These are phyloP conservation scores for Globisporangium acanthophoron DNA, from an alignment of 352 stramenopile species.

Conservation along the genomic window DNA sequence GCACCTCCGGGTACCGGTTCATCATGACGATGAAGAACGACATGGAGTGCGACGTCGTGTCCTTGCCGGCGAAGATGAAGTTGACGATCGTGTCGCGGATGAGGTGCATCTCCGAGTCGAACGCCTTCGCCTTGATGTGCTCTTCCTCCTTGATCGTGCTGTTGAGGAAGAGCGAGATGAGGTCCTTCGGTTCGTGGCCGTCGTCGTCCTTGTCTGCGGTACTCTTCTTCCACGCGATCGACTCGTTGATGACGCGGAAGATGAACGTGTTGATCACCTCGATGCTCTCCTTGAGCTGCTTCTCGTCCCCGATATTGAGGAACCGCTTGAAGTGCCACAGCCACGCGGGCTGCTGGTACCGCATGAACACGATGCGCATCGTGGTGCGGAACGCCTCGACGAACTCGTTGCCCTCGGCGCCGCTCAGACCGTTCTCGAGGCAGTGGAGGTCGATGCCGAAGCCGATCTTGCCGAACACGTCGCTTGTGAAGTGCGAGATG, in stretches of 20 bases:
- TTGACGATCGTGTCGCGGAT: conserved; percentile 67
- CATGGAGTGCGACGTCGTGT: conserved; percentile 29
- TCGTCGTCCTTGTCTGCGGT: neutral
- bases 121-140: conserved; percentile 17
- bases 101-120: conserved; percentile 3
- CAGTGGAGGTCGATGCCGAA: conserved; percentile 26
- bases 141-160: conserved; percentile 17
- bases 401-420: conserved; percentile 21
- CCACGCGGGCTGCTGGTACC: conserved; percentile 3
- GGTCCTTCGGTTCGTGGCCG: conserved; percentile 11
- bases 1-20: conserved; percentile 49
- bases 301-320: no score
- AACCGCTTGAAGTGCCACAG: no score
- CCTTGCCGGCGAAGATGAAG: conserved; percentile 53
- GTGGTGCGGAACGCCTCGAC: conserved; percentile 22
- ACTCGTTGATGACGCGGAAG: conserved; percentile 1
- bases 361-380: conserved; percentile 15
- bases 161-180: conserved; percentile 44
- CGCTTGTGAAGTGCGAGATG: conserved; percentile 22
- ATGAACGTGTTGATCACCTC: no score
- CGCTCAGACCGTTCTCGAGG: neutral
- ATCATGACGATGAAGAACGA: conserved; percentile 78
- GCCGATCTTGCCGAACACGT: conserved; percentile 3
- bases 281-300: no score
- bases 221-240: neutral